Base-by-base conservation (phyloP, 331 rosid species). In the Saraca asoca region DNA sequence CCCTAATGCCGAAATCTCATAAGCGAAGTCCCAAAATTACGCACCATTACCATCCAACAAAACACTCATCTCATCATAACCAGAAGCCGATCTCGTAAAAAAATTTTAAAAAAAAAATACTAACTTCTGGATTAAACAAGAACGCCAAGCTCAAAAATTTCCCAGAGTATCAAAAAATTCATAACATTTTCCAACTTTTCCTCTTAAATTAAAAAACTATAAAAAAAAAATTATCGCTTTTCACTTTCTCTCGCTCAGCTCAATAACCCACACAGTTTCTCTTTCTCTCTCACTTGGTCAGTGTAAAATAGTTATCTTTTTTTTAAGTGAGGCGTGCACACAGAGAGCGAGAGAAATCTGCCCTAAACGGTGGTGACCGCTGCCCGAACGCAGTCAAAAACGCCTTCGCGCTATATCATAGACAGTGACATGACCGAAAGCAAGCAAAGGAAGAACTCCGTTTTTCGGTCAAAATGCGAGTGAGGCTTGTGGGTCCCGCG, bases 321-420 rank as follows among this genome's bases (percentile, higher is more conserved):
- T 90, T 72, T 64, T 58, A 85, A 85, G 86, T 78, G 85, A 82
- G 73, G 88, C 82, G 91, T 75, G 86, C 79, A 61, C 71, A 14
- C 48, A 73, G 82, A 12, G 68, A 70, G 17, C 33, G 33, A 20
- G 45, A 55, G 61, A 51, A 51, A 0, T 24, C 75, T 83, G 88
- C 95, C 98, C 95, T 88, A 78, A 85, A 24, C 87, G 89, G 96
- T 85, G 90, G 68, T 85, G 86, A 59, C 94, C 96, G 81, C 70
- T 87, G 96, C 95, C 96, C 95, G 72, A 51, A 60, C 80, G 87
- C 88, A 84, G 92, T 88, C 90, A 81, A 89, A 24, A 90, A 84
- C 83, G 70, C 69, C 77, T 69, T 80, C 73, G 85, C 91, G 84
- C 92, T 80, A 74, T 73, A 83, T 58, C 76, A 82, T 87, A 90